These are phyloP conservation scores for Cyclocybe aegerita DNA, from an alignment of 768 basidiomycete genomes.

Conservation along the genomic window DNA sequence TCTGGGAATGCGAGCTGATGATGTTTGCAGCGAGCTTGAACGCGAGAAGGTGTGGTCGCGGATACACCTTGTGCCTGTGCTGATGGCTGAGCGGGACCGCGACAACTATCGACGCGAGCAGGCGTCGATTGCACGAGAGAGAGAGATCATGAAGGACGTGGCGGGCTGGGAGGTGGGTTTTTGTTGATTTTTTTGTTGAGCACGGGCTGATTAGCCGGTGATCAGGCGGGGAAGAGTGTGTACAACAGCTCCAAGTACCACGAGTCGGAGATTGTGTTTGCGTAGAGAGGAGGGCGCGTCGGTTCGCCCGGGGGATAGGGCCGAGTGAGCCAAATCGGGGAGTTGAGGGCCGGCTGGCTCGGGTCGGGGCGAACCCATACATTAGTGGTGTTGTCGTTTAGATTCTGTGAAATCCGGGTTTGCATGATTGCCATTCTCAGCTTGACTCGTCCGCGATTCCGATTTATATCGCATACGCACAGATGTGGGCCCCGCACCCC, in stretches of 20 bases:
- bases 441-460: slow-evolving; percentile 1
- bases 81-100: slow-evolving; percentile 93
- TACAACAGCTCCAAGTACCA: slow-evolving; percentile 81
- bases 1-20: slow-evolving; percentile 42
- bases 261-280: slow-evolving; percentile 37
- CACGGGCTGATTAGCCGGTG: slow-evolving; percentile 11
- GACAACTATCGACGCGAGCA: slow-evolving; percentile 80
- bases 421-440: too few relatives aligned
- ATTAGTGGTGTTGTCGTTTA: too few relatives aligned
- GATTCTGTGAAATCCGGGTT: too few relatives aligned
- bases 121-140: slow-evolving; percentile 77
- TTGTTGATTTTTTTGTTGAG: slow-evolving; percentile 5
- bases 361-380: too few relatives aligned
- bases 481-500: slow-evolving; percentile 41
- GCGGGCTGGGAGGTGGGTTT: slow-evolving; percentile 88
- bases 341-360: slow-evolving; percentile 1
- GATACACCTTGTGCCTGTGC: slow-evolving; percentile 88
- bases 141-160: slow-evolving; percentile 94
- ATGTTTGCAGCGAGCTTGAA: slow-evolving; percentile 77
- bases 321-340: too few relatives aligned
- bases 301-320: slow-evolving; percentile 2
- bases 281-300: slow-evolving; percentile 20
- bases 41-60: slow-evolving; percentile 95
- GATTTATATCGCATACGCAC: slow-evolving; percentile 18
- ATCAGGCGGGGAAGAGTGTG: slow-evolving; percentile 80